Base-by-base conservation (phyloP, 2,329 filamentous ascomycete genomes). In the Ophiostoma sp. region DNA sequence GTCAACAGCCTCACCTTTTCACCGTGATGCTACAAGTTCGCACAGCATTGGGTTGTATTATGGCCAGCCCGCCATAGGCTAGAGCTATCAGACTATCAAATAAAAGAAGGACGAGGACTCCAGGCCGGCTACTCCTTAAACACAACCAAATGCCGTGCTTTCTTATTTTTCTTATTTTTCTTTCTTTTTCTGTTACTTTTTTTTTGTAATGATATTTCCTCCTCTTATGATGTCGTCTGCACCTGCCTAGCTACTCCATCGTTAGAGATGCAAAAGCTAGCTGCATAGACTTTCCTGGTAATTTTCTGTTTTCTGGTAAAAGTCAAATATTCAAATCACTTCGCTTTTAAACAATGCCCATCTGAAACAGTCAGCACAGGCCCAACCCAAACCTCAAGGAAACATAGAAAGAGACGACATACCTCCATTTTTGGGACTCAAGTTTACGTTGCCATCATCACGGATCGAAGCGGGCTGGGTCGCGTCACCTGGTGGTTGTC, bases 391-490 rank as follows among this genome's bases (percentile, higher is more conserved):
- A 15, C 1, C 13, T 0, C 48, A 1, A 11, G 11, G 10, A 1
- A 23, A 41, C 39, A 41, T 3, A 27, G 27, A 23, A 5, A 64
- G 27, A 20, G 27, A 20, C 27, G 2, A 48, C 44, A 48, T 23
- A n/a, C 62, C 41, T 36, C 52, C 71, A 44, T 64, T 64, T 70
- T 65, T 20, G n/a, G 36, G 70, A 70, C 71, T 71, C 69, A 69
- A 78, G 78, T 83, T 85, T 82, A 87, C 85, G 82, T 82, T 79
- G 83, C 83, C 84, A 83, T 87, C 87, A 85, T 88, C 81, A 88
- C 84, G 81, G 85, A 85, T 82, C 87, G 87, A 83, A 90, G 87
- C 82, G 87, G 87, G 82, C 87, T 89, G 76, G 87, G 87, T 78
- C 83, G 85, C 77, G 83, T 83, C 79, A 85, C 85, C 80, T 84